A percentile compares a stretch with the other conserved stretches of the same genome.
Conservation (phyloP, 2,329 filamentous ascomycete species). For the Bipolaris victoriae region DNA sequence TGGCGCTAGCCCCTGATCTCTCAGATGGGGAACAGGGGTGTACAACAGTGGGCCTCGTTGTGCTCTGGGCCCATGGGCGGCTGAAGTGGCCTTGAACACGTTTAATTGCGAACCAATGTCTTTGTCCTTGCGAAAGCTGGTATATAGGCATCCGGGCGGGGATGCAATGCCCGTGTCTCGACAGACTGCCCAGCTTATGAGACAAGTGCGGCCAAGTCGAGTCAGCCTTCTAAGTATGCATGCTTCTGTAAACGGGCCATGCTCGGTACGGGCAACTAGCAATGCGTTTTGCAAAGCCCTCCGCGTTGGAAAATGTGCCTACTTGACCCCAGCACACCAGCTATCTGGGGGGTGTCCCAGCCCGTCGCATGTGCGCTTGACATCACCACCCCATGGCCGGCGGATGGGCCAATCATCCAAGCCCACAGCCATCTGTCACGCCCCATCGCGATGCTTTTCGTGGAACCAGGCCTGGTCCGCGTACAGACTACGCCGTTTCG, state of each 20-base stretch:
- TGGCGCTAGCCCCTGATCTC: conserved; percentile 19
- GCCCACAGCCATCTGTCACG: not conserved
- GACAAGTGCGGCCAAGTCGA: conserved; percentile 8
- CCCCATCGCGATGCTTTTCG: not conserved
- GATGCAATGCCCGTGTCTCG: conserved; percentile 2
- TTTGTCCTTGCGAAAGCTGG: conserved; percentile 3
- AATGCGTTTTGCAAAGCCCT: conserved; percentile 30
- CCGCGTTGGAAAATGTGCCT: conserved; percentile 32
- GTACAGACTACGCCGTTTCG: conserved; percentile 3
- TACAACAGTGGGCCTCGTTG: conserved; percentile 23
- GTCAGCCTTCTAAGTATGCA: conserved; percentile 9
- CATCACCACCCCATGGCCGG: conserved; percentile 27
- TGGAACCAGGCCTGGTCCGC: conserved; percentile 1
- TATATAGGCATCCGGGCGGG: not conserved
- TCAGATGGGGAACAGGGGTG: conserved; percentile 15
- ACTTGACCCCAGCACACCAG: conserved; percentile 23
- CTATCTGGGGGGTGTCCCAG: conserved; percentile 36
- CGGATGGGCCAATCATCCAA: conserved; percentile 1
- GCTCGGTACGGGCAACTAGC: conserved; percentile 13
- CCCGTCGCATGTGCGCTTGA: conserved; percentile 30
- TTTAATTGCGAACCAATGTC: conserved; percentile 6
- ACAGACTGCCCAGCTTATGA: conserved; percentile 2
- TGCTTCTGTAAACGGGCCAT: conserved; percentile 16
- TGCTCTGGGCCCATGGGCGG: conserved; percentile 23
- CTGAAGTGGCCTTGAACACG: conserved; percentile 3